Percentiles rank a stretch among this genome's conserved stretches.
phyloP scores from a whole-genome alignment of 768 basidiomycete species.

The Boletus coccyginus region DNA sequence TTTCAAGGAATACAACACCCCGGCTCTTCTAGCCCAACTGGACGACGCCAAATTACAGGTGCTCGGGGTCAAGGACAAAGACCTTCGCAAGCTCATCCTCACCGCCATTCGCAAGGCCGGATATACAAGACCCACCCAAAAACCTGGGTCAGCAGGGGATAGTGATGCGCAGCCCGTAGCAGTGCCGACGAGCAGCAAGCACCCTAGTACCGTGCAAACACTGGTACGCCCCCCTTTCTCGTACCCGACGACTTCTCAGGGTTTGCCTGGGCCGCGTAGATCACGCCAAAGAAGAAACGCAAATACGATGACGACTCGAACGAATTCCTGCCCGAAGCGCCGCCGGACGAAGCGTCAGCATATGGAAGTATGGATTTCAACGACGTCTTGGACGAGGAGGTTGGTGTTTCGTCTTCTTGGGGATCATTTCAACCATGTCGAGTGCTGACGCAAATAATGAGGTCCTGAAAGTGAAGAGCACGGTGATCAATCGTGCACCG shows the following conservation, averaged over 20 bases:
- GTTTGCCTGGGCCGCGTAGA: slow-evolving; percentile 27
- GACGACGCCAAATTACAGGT: slow-evolving; percentile 57
- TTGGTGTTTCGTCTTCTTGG: slow-evolving; percentile 27
- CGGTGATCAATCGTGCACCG: slow-evolving; percentile 86
- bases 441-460: slow-evolving; percentile 27
- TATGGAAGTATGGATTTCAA: slow-evolving; percentile 65
- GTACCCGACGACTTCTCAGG: neutral
- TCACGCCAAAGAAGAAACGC: slow-evolving; percentile 53
- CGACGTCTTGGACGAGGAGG: slow-evolving; percentile 71
- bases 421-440: neutral
- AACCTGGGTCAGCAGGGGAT: slow-evolving; percentile 15
- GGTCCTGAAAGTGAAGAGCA: slow-evolving; percentile 57
- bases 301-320: slow-evolving; percentile 44
- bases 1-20: slow-evolving; percentile 69
- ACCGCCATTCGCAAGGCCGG: slow-evolving; percentile 62
- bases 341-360: slow-evolving; percentile 46
- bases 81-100: slow-evolving; percentile 58
- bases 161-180: neutral
- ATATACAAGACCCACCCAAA: slow-evolving; percentile 34
- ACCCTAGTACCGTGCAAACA: slow-evolving; percentile 25
- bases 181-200: slow-evolving; percentile 10
- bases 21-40: slow-evolving; percentile 52
- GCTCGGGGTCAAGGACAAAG: slow-evolving; percentile 61
- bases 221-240: slow-evolving; percentile 26
- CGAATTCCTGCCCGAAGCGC: slow-evolving; percentile 54